A percentile compares a stretch with the other conserved stretches of the same genome.
Conservation (phyloP, 352 stramenopile species). For the Pythium apleroticum region DNA sequence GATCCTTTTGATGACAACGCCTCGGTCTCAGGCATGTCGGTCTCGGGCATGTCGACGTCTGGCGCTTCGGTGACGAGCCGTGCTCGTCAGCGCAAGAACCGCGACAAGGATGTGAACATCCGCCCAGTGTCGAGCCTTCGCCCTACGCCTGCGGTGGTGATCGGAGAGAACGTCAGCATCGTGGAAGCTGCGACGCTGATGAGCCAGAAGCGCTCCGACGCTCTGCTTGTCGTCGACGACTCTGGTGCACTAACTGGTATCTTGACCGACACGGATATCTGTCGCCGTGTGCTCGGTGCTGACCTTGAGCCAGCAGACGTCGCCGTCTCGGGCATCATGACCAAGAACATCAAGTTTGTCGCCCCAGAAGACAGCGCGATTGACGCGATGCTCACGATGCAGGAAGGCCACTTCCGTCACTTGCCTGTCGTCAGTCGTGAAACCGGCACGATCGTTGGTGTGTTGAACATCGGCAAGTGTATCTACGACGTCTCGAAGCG, state of each 20-base stretch:
- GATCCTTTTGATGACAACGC: conserved; percentile 47
- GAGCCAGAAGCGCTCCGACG: conserved; percentile 91
- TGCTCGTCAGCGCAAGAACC: conserved; percentile 69
- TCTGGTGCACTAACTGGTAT: conserved; percentile 91
- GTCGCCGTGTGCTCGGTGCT: conserved; percentile 88
- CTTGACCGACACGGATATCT: conserved; percentile 96
- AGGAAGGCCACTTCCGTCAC: conserved; percentile 97
- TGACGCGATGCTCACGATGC: conserved; percentile 97
- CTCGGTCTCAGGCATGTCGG: conserved; percentile 38
- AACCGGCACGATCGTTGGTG: conserved; percentile 86
- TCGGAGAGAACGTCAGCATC: conserved; percentile 77
- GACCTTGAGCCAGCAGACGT: conserved; percentile 76
- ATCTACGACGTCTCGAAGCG: conserved; percentile 98
- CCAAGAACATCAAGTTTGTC: conserved; percentile 95
- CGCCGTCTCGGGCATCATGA: conserved; percentile 92
- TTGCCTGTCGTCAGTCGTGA: conserved; percentile 91
- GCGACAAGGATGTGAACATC: conserved; percentile 74
- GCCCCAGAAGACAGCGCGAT: conserved; percentile 92
- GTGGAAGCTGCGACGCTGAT: conserved; percentile 89
- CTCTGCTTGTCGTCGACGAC: conserved; percentile 90
- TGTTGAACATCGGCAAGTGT: conserved; percentile 98
- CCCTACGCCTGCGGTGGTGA: conserved; percentile 72
- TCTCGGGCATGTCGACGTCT: conserved; percentile 49
- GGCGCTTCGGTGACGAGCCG: conserved; percentile 57
- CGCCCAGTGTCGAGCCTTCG: conserved; percentile 82